phyloP scores from a whole-genome alignment of 2,329 filamentous ascomycete species.

The Scytalidium sp. region DNA sequence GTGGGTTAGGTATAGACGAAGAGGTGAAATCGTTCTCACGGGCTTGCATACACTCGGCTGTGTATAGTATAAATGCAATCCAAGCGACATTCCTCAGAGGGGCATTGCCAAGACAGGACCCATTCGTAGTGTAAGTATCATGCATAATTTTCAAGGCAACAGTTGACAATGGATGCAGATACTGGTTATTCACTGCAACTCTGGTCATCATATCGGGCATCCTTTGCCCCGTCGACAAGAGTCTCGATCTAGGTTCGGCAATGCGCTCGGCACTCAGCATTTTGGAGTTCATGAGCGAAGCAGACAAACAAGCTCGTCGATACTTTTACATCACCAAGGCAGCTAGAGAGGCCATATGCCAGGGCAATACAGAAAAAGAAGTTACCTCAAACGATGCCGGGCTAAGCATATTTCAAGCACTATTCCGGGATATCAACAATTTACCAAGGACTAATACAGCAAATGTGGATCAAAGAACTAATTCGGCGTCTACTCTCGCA shows the following conservation, averaged over 20 bases:
- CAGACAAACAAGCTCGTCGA: conserved; percentile 42
- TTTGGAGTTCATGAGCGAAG: conserved; percentile 42
- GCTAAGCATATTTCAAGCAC: conserved; percentile 7
- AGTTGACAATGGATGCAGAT: conserved; percentile 31
- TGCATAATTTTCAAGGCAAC: background rate
- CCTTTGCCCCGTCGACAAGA: conserved; percentile 45
- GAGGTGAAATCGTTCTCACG: conserved; percentile 13
- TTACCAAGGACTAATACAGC: too few species aligned
- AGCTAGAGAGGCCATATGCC: conserved; percentile 1
- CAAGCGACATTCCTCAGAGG: conserved; percentile 40
- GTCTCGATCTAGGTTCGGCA: conserved; percentile 35
- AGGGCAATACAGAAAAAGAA: conserved; percentile 1
- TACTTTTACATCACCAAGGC: conserved; percentile 4
- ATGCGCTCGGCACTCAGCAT: conserved; percentile 40
- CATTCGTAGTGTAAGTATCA: conserved; percentile 51
- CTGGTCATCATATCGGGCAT: conserved; percentile 53
- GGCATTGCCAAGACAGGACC: conserved; percentile 47
- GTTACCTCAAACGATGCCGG: background rate
- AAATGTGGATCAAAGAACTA: background rate
- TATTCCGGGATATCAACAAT: conserved; percentile 2
- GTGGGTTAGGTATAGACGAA: background rate
- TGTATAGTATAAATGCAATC: conserved; percentile 44
- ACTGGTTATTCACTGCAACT: conserved; percentile 51
- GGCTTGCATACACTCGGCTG: conserved; percentile 46
- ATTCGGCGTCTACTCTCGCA: too few species aligned